Evolutionary conservation across 768 basidiomycete genomes (phyloP).

Genomic region (Aureoboletus auriporus): DNA sequence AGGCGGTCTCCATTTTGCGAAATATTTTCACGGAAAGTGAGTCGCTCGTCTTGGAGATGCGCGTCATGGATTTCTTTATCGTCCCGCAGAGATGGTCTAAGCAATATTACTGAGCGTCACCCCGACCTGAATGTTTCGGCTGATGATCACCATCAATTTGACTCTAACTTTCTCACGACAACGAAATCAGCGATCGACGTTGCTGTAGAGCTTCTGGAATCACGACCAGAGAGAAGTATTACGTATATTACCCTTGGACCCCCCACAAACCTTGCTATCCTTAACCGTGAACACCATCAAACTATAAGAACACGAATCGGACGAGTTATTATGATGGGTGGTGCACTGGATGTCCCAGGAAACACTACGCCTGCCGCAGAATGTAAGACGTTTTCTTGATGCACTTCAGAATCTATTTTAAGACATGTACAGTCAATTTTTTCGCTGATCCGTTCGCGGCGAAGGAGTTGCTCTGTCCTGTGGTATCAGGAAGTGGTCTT

Average conservation of each 20-base stretch:
- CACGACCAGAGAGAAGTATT: slow-evolving; percentile 47
- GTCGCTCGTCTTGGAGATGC: slow-evolving; percentile 7
- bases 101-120: slow-evolving; percentile 56
- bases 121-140: slow-evolving; percentile 50
- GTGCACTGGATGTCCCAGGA: slow-evolving; percentile 86
- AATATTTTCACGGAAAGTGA: slow-evolving; percentile 82
- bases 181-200: slow-evolving; percentile 49
- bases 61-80: slow-evolving; percentile 1
- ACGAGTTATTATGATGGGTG: slow-evolving; percentile 89
- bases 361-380: slow-evolving; percentile 81
- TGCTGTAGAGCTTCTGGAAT: slow-evolving; percentile 50
- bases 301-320: slow-evolving; percentile 58
- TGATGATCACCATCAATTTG: slow-evolving; percentile 14
- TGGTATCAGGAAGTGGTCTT: slow-evolving; percentile 37
- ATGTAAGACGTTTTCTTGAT: slow-evolving; percentile 46
- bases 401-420: neutral
- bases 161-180: slow-evolving; percentile 46
- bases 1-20: slow-evolving; percentile 69
- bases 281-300: slow-evolving; percentile 52
- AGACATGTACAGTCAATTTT: slow-evolving; percentile 59
- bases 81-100: slow-evolving; percentile 60
- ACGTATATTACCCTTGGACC: slow-evolving; percentile 76
- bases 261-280: slow-evolving; percentile 73
- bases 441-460: slow-evolving; percentile 88
- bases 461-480: slow-evolving; percentile 54